Percentiles rank a stretch among this genome's conserved stretches.
Conservation (phyloP, 441 rosid species). For the Erodium trifolium region DNA sequence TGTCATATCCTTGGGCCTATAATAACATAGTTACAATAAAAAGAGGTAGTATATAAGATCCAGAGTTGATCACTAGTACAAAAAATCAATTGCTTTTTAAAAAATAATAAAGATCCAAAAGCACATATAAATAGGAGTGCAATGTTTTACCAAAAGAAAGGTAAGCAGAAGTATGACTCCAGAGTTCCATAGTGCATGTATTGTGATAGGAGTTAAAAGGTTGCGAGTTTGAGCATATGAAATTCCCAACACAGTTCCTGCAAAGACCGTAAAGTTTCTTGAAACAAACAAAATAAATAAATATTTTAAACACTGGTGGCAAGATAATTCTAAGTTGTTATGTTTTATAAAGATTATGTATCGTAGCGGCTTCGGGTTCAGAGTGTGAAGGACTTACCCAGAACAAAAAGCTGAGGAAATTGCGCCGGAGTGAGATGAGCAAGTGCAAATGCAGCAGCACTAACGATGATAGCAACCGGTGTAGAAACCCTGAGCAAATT, state of each 20-base stretch:
- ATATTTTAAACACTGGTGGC: neutral
- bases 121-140: neutral
- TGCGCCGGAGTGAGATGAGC: slow-evolving; percentile 87
- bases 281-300: neutral
- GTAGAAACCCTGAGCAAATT: slow-evolving; percentile 59
- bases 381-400: slow-evolving; percentile 35
- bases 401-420: slow-evolving; percentile 73
- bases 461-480: slow-evolving; percentile 60
- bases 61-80: neutral
- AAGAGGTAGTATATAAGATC: neutral
- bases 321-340: neutral
- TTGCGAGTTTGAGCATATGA: slow-evolving; percentile 87
- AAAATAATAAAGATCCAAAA: neutral
- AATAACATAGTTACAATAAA: slow-evolving; percentile 3
- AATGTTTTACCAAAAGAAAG: slow-evolving; percentile 60
- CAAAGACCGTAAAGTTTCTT: slow-evolving; percentile 8
- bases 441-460: slow-evolving; percentile 82
- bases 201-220: slow-evolving; percentile 64
- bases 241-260: slow-evolving; percentile 65
- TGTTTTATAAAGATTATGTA: neutral
- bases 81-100: neutral
- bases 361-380: neutral
- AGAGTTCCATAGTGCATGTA: slow-evolving; percentile 80
- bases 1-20: slow-evolving; percentile 55
- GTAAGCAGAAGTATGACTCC: slow-evolving; percentile 79